Evolutionary conservation across 2,329 filamentous ascomycete genomes (phyloP), one percentile per base, ranked within the genome.

Genomic region (Ophiostoma populinum): DNA sequence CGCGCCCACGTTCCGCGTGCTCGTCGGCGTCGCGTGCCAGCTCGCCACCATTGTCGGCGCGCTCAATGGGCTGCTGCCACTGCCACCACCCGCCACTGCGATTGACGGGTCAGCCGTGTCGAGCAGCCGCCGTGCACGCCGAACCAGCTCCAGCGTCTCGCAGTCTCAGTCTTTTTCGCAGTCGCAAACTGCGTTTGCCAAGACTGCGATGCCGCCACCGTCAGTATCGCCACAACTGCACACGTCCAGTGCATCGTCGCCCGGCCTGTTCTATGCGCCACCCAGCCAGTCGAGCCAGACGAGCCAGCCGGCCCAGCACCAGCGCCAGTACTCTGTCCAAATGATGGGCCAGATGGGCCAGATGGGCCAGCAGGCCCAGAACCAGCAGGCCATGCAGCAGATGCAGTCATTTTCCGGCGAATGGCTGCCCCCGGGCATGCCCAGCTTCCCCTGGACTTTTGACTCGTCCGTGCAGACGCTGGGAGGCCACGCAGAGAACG

Each of bases 11-110:
- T 42, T 38, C 17, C 37, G 34, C 19, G 34, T 43, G 7, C 36
- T 43, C 3, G 15, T 40, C n/a, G 29, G 36, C 2, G 40, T 42
- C 1, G 40, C 34, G 4, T 37, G 37, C 24, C 42, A 43, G 32
- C 24, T 43, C 6, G 42, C 40, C 5, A 27, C 35, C 10, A 40
- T 43, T 24, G 42, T 42, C 7, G 40, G 42, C 11, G 42, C 42
- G 3, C 28, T 40, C 3, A 40, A 42, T 21, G 24, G 21, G 3
- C 24, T 34, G 12, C 32, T 36, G 7, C 22, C 20, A 2, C 25
- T 40, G 9, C 34, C 36, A 3, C 28, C 35, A 1, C 28, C 35
- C 1, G 35, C 35, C 16, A 17, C 28, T 1, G 32, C 35, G 12
- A 22, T 24, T n/a, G 22, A 33, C 21, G 31, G 22, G 7, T 25